Base-by-base conservation (phyloP, 2,329 filamentous ascomycete species). In the Hypoxylon rubiginosum region DNA sequence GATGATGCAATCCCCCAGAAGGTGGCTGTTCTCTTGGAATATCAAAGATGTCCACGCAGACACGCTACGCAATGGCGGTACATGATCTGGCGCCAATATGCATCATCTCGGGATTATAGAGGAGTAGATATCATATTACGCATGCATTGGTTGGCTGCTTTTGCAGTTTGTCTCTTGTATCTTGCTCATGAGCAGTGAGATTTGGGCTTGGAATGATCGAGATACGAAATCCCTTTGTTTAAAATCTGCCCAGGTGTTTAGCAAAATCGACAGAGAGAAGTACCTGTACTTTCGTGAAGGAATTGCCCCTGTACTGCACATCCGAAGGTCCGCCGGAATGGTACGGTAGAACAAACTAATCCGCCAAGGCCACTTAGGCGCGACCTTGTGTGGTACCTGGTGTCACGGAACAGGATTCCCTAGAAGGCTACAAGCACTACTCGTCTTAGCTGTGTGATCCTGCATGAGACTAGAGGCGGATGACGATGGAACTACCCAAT, bases 381-480 rank as follows among this genome's bases (percentile, higher is more conserved):
- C 55, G 48, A 46, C 43, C 32, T 54, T 51, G 56, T 24, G 63
- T 66, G 53, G 64, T 67, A 53, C 60, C 50, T 67, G 57, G 62
- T 62, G 54, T 60, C 21, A 61, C 56, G 66, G 66, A 62, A 69
- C 46, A 62, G 53, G 49, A 64, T 59, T 67, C 60, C 50, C 53
- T 66, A 59, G 56, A 50, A 64, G 41, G 43, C 59, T 58, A 66
- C 49, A 49, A 49, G 58, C 48, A 49, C 59, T 61, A 68, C 56
- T 64, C 36, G 34, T 39, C 39, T 56, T 62, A 58, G 56, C 21
- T 63, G n/a, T 53, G 43, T 17, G 50, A 60, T 53, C 60, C 53
- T 64, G 66, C 66, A 69, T 66, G 49, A 66, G 59, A 62, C 66
- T 69, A 59, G 58, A 64, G 66, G 55, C 46, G 63, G 39, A 69